Percentiles rank a stretch among this genome's conserved stretches.
These are phyloP conservation scores for Suillus weaverae DNA, from an alignment of 768 basidiomycete species.

Conservation along the genomic window DNA sequence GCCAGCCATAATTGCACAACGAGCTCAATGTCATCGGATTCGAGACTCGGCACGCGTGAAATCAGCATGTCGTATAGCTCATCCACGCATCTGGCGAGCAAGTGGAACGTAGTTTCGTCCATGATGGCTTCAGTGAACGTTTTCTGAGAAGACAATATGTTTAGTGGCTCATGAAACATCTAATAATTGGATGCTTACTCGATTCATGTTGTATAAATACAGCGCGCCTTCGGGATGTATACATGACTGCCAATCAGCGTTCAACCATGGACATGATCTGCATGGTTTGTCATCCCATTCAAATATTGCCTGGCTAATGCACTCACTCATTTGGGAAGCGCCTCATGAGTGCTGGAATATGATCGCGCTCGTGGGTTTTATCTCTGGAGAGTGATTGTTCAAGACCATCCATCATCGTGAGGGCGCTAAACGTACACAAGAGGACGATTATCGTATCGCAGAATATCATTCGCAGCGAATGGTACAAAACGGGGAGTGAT, in stretches of 20 bases:
- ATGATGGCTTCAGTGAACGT: neutral
- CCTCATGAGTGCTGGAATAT: neutral
- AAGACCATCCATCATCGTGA: neutral
- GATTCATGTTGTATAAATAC: neutral
- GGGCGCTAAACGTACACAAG: neutral
- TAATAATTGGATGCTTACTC: neutral
- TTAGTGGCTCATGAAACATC: neutral
- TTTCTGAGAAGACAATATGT: neutral
- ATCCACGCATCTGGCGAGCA: neutral
- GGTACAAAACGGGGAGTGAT: neutral
- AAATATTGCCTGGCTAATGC: neutral
- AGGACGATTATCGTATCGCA: neutral
- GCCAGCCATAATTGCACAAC: neutral
- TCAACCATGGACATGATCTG: conserved; percentile 2
- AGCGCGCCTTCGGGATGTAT: neutral
- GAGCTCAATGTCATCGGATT: neutral
- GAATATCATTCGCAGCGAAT: neutral
- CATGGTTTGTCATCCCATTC: neutral
- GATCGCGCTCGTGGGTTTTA: neutral
- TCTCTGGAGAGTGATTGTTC: neutral
- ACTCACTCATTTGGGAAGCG: neutral
- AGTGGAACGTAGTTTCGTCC: neutral
- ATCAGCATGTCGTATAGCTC: neutral
- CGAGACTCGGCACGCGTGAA: too few relatives aligned
- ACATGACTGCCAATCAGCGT: neutral